Evolutionary conservation across 2,329 filamentous ascomycete species (phyloP).

Genomic region (Phaeosphaeriaceae sp.): DNA sequence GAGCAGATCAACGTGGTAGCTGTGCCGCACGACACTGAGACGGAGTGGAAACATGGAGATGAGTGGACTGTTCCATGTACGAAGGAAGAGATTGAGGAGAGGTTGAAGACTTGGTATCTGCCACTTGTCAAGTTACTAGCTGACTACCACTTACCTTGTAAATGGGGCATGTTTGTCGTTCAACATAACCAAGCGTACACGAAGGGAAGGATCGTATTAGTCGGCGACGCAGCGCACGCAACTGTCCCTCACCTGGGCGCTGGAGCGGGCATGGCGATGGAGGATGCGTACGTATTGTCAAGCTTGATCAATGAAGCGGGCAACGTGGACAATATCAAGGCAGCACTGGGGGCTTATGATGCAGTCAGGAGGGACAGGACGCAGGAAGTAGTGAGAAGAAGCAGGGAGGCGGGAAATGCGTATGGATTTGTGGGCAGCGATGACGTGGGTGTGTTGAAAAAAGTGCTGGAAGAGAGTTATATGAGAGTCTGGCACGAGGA

Average conservation of each 20-base stretch:
- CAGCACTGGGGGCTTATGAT: slow-evolving; percentile 50
- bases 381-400: slow-evolving; percentile 45
- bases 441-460: slow-evolving; percentile 21
- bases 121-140: slow-evolving; percentile 21
- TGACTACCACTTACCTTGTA: slow-evolving; percentile 40
- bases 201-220: slow-evolving; percentile 52
- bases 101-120: slow-evolving; percentile 23
- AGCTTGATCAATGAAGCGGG: slow-evolving; percentile 36
- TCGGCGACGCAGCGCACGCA: slow-evolving; percentile 65
- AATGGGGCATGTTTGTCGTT: slow-evolving; percentile 64
- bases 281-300: slow-evolving; percentile 59
- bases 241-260: slow-evolving; percentile 61
- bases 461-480: slow-evolving; percentile 23
- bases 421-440: slow-evolving; percentile 27
- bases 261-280: slow-evolving; percentile 63
- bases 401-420: slow-evolving; percentile 27
- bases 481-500: slow-evolving; percentile 41
- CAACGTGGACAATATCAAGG: slow-evolving; percentile 24
- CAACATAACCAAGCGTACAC: slow-evolving; percentile 54
- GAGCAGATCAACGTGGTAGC: slow-evolving; percentile 60
- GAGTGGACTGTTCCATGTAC: slow-evolving; percentile 28
- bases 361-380: slow-evolving; percentile 44
- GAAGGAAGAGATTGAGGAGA: slow-evolving; percentile 23
- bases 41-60: slow-evolving; percentile 6
- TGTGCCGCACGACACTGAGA: slow-evolving; percentile 15